Percentiles rank a stretch among this genome's conserved stretches.
Evolutionary conservation across 2,329 filamentous ascomycete species (phyloP).

Genomic region (Fusarium transvaalense): DNA sequence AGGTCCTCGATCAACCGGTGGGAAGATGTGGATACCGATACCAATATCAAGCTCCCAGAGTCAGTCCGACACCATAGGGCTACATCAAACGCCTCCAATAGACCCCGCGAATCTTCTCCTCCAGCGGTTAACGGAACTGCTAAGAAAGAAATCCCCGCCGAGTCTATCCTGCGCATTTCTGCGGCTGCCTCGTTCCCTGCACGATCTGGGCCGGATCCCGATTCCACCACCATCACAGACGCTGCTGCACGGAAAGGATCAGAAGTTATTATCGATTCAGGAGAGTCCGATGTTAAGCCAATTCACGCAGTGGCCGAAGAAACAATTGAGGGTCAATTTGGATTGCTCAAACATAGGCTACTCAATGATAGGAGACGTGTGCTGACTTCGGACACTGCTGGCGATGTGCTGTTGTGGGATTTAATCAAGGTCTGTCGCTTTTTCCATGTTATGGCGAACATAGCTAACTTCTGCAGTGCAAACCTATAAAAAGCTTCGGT

Average conservation of each 20-base stretch:
- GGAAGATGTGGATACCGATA: constrained; percentile 84
- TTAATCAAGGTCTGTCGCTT: constrained; percentile 76
- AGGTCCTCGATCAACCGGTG: constrained; percentile 94
- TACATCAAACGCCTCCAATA: constrained; percentile 59
- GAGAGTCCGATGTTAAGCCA: constrained; percentile 63
- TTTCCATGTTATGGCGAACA: too few species aligned
- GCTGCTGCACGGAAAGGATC: constrained; percentile 56
- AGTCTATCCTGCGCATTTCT: constrained; percentile 84
- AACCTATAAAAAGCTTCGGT: constrained; percentile 90
- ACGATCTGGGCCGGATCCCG: constrained; percentile 64
- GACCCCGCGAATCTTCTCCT: constrained; percentile 52
- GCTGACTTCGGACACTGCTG: constrained; percentile 92
- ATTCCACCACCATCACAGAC: constrained; percentile 65
- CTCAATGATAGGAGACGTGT: constrained; percentile 92
- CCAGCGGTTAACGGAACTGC: constrained; percentile 52
- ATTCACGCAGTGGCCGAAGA: constrained; percentile 78
- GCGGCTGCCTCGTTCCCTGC: constrained; percentile 83
- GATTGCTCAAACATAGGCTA: constrained; percentile 91
- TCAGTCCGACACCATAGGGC: constrained; percentile 63
- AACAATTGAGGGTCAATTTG: constrained; percentile 94
- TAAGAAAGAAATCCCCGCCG: constrained; percentile 78
- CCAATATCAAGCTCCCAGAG: constrained; percentile 75
- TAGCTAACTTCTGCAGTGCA: constrained; percentile 68
- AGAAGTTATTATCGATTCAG: constrained; percentile 48
- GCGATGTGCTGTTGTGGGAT: constrained; percentile 96